phyloP scores from a whole-genome alignment of 2,329 filamentous ascomycete species.

The Didymella sp. region DNA sequence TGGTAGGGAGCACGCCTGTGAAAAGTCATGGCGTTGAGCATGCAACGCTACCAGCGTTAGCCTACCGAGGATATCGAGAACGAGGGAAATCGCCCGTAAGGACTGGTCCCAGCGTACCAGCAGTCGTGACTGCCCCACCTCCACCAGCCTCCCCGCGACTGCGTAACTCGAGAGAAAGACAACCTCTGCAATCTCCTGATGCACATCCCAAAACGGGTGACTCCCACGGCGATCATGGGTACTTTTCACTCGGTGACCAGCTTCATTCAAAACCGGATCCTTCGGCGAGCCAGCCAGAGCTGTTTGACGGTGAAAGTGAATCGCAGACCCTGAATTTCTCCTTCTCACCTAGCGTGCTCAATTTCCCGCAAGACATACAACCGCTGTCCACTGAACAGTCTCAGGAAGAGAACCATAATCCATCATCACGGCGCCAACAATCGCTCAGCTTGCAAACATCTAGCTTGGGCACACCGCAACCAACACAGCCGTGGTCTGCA shows the following conservation, averaged over 20 bases:
- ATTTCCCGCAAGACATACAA: constrained; percentile 11
- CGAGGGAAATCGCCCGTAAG: constrained; percentile 41
- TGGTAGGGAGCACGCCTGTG: constrained; percentile 12
- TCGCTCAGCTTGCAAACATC: constrained; percentile 40
- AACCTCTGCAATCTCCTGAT: constrained; percentile 37
- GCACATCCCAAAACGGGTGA: constrained; percentile 23
- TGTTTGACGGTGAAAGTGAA: constrained; percentile 20
- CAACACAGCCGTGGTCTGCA: constrained; percentile 43
- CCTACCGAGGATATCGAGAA: constrained; percentile 44
- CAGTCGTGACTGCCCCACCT: constrained; percentile 40
- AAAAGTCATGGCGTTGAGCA: constrained; percentile 24
- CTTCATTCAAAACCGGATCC: constrained; percentile 7
- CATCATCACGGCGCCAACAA: constrained; percentile 23
- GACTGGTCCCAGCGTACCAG: constrained; percentile 37
- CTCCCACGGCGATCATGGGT: constrained; percentile 32
- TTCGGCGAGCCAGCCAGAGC: constrained; percentile 8
- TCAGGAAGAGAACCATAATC: constrained; percentile 5
- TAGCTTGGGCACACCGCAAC: constrained; percentile 36
- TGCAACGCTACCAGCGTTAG: constrained; percentile 35
- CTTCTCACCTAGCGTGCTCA: constrained; percentile 15
- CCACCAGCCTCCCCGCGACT: constrained; percentile 44
- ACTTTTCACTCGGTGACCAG: constrained; percentile 31
- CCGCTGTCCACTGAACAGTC: constrained; percentile 1
- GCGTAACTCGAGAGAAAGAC: constrained; percentile 45
- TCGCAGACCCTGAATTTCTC: constrained; percentile 20